Conservation (phyloP, 768 basidiomycete species). For the Fomitopsis pulvina region DNA sequence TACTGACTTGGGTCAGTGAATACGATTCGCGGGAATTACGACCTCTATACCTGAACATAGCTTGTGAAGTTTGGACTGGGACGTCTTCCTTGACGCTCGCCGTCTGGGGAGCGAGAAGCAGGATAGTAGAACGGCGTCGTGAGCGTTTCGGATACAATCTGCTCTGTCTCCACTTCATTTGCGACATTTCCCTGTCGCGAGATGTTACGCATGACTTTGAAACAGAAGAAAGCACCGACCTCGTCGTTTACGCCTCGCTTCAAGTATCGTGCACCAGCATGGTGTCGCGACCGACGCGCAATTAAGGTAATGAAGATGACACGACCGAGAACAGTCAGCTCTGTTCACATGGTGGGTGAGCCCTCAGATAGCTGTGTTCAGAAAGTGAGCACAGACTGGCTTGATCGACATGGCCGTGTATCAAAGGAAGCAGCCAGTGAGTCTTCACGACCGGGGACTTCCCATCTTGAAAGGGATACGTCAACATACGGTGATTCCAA, state of each 20-base stretch:
- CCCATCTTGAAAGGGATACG: constrained; percentile 50
- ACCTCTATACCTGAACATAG: constrained; percentile 73
- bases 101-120: constrained; percentile 27
- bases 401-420: constrained; percentile 97
- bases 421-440: constrained; percentile 85
- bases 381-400: constrained; percentile 64
- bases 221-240: constrained; percentile 32
- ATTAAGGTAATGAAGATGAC: constrained; percentile 93
- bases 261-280: constrained; percentile 90
- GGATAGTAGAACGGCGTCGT: constrained; percentile 89
- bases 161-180: constrained; percentile 98
- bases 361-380: background rate
- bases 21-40: background rate
- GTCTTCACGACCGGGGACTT: constrained; percentile 39
- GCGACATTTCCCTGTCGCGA: constrained; percentile 82
- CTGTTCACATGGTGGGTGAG: constrained; percentile 34
- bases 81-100: constrained; percentile 30
- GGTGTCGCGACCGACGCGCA: constrained; percentile 89
- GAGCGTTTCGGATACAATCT: constrained; percentile 87
- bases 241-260: constrained; percentile 94
- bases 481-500: constrained; percentile 91
- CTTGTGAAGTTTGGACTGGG: constrained; percentile 88
- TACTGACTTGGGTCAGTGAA: constrained; percentile 39
- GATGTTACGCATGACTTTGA: background rate
- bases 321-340: constrained; percentile 83